These are phyloP conservation scores for Kodamaea sp. DNA, from an alignment of 1,139 yeast species.

Conservation along the genomic window DNA sequence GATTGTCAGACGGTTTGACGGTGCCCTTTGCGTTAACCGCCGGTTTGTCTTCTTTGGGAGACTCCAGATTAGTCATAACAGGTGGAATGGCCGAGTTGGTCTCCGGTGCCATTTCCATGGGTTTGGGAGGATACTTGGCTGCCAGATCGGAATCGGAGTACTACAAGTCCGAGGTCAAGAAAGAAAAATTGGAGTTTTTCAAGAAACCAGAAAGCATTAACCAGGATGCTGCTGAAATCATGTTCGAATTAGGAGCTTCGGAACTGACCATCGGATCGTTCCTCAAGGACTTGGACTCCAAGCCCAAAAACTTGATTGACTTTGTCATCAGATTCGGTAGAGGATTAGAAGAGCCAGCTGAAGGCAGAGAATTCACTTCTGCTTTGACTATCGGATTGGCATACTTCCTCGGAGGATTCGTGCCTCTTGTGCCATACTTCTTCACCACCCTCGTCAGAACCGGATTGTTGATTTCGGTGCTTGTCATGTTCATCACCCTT, in stretches of 20 bases:
- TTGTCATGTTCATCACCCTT: constrained; percentile 82
- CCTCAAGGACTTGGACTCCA: constrained; percentile 65
- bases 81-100: constrained; percentile 87
- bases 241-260: constrained; percentile 68
- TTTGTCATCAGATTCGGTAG: constrained; percentile 72
- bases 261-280: constrained; percentile 67
- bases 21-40: constrained; percentile 87
- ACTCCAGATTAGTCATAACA: constrained; percentile 71
- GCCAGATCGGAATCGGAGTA: constrained; percentile 79
- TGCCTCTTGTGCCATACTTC: constrained; percentile 79
- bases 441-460: constrained; percentile 71
- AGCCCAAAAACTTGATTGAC: constrained; percentile 68
- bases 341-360: constrained; percentile 81
- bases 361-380: constrained; percentile 72
- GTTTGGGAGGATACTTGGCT: constrained; percentile 79
- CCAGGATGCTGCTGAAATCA: constrained; percentile 73
- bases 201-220: constrained; percentile 59
- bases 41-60: constrained; percentile 76
- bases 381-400: constrained; percentile 76
- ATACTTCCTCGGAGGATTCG: constrained; percentile 78
- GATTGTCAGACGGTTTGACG: constrained; percentile 77
- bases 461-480: constrained; percentile 74
- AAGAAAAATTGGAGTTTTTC: constrained; percentile 69
- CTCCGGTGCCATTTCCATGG: constrained; percentile 85
- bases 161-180: constrained; percentile 66